Evolutionary conservation across 2,329 filamentous ascomycete species (phyloP).

Genomic region (Dryadomyces quercus-mongolicae): DNA sequence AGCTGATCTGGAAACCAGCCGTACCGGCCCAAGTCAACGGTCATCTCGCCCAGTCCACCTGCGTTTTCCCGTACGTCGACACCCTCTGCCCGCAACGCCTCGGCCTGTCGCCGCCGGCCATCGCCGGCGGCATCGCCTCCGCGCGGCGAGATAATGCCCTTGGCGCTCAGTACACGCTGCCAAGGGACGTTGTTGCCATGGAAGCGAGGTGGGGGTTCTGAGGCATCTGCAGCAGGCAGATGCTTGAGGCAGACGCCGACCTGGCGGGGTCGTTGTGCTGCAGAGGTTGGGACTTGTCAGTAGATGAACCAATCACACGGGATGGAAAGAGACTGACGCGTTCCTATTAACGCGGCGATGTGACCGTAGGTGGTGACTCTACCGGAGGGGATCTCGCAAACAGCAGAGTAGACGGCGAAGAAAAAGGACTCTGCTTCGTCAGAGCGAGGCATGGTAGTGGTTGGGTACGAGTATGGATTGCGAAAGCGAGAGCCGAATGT

Average conservation of each 20-base stretch:
- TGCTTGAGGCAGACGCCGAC: constrained; percentile 87
- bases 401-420: constrained; percentile 64
- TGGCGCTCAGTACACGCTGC: constrained; percentile 86
- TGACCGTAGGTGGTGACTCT: constrained; percentile 82
- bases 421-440: constrained; percentile 69
- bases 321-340: constrained; percentile 39
- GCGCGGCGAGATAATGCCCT: constrained; percentile 73
- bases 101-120: constrained; percentile 31
- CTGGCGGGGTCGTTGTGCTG: constrained; percentile 65
- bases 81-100: constrained; percentile 36
- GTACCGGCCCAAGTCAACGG: constrained; percentile 36
- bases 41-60: constrained; percentile 37
- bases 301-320: background rate
- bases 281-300: background rate
- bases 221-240: constrained; percentile 30
- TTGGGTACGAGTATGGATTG: background rate
- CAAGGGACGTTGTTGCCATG: constrained; percentile 76
- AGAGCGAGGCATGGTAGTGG: constrained; percentile 50
- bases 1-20: constrained; percentile 44
- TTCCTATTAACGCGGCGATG: constrained; percentile 60
- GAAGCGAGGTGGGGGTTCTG: constrained; percentile 39
- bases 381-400: constrained; percentile 74
- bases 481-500: background rate
- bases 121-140: constrained; percentile 3
- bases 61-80: constrained; percentile 32